Evolutionary conservation across 202 grass and related monocot species (phyloP), one percentile per base, ranked within the genome.

Genomic region (Bolboschoenoplectus hybrid): DNA sequence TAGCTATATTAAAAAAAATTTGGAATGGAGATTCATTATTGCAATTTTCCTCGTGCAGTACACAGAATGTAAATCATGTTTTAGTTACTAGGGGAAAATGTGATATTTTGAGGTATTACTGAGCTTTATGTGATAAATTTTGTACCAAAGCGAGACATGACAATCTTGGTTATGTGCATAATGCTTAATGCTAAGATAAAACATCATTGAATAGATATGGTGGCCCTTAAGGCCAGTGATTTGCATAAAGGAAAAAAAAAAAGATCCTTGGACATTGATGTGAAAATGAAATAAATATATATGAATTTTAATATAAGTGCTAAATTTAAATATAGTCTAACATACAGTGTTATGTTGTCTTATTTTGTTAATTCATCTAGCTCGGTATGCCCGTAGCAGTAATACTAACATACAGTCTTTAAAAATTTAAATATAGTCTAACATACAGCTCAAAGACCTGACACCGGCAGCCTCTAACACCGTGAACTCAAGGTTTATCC

Each of bases 401-500:
- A 26, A 46, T 89, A 83, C 56, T 60, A 41, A 26, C 26, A 26
- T 26, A 26, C 26, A 26, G 26, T 26, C 26, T 26, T 26, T 26
- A 26, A 26, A 26, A 26, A 26, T 26, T 26, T 26, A 26, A 26
- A 26, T 26, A 26, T 26, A 26, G 26, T 26, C 26, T 26, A 26
- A 26, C 26, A 70, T 88, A 71, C 83, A 91, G 52, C 88, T 98
- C 74, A 93, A 87, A 82, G 93, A 92, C 75, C 47, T 98, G 3
- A 77, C 85, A 71, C 93, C 93, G 52, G 95, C 91, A 49, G 91
- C 95, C 44, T 89, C 88, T 12, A 97, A 97, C 88, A 91, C 83
- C 1, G 87, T 97, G 51, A 94, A 95, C 86, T 87, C 91, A 35
- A 91, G 88, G 76, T 95, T 98, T 67, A 94, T 98, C 69, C 16